These are phyloP conservation scores for Waltiozyma sp. DNA, from an alignment of 1,139 yeast genomes.

Conservation along the genomic window DNA sequence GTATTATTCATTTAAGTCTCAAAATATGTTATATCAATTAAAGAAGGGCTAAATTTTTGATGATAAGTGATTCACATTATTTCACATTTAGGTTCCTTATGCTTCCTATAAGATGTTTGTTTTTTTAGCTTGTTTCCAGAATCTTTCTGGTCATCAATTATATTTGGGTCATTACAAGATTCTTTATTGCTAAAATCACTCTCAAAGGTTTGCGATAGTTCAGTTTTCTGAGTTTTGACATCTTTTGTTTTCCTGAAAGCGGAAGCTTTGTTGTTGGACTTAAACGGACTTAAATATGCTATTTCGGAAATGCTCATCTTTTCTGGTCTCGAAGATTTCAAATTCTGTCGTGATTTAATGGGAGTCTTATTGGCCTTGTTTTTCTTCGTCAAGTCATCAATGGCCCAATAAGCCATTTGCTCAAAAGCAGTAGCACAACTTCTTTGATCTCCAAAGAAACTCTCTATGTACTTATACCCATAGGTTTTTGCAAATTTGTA, in stretches of 20 bases:
- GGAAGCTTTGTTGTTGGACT: no score
- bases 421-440: slow-evolving; percentile 13
- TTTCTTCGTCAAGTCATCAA: slow-evolving; percentile 2
- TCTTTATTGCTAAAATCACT: neutral
- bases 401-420: slow-evolving; percentile 8
- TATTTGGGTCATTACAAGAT: neutral
- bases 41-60: no score
- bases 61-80: neutral
- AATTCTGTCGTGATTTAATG: neutral
- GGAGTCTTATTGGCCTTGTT: neutral
- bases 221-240: no score
- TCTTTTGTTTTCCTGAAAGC: no score
- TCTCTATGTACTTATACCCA: slow-evolving; percentile 14
- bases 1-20: no score
- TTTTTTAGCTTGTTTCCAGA: neutral
- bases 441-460: slow-evolving; percentile 11
- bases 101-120: neutral
- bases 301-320: neutral
- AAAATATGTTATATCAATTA: no score
- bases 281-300: neutral
- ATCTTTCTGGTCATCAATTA: neutral
- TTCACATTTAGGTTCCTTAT: neutral
- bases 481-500: slow-evolving; percentile 7
- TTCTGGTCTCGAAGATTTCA: neutral
- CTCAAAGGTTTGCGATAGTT: no score